Evolutionary conservation across 495 filamentous ascomycete species (phyloP), one percentile per base, ranked within the genome.

Genomic region (Neurospora sp.): DNA sequence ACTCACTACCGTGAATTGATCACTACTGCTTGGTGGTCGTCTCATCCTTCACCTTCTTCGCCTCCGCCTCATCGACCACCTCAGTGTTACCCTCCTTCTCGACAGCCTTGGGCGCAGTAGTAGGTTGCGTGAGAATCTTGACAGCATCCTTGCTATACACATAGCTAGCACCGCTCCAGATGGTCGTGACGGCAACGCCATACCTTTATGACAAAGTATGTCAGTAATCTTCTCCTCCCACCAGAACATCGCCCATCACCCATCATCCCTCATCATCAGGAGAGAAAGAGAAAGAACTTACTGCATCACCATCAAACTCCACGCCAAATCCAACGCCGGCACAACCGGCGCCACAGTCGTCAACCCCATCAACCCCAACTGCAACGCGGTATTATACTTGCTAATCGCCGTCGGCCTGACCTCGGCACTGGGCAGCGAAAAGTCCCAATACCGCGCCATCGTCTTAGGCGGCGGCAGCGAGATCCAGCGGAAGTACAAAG

Each of bases 371-470:
- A 97, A 83, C 16, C 89, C 89, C 42, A 97, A 79, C 81, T 97
- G 93, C 77, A 96, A 77, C 2, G 90, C 90, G 0, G 93, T 97
- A 75, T 97, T 97, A 73, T 91, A 88, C 86, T 99, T 99, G 75
- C 92, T 96, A 75, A 99, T 93, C 18, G 85, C 88, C 0, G 96
- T 99, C 0, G 96, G 96, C 75, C 91, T 91, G 5, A 99, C 96
- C 81, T 98, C 96, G 1, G 96, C 96, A 66, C 89, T 92, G 0
- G 96, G 96, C 20, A 99, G 87, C 12, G 90, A 92, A 76, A 98
- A 98, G 79, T 99, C 96, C 96, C 96, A 99, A 80, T 98, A 99
- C n/a, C 96, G 85, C 16, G 85, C 82, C 81, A 97, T 91, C 0
- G 96, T 98, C 81, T 97, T 97, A 6, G 96, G 96, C 0, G 92